These are phyloP conservation scores for Rhodotorula sp. DNA, from an alignment of 1,284 basidiomycete species.

Conservation along the genomic window DNA sequence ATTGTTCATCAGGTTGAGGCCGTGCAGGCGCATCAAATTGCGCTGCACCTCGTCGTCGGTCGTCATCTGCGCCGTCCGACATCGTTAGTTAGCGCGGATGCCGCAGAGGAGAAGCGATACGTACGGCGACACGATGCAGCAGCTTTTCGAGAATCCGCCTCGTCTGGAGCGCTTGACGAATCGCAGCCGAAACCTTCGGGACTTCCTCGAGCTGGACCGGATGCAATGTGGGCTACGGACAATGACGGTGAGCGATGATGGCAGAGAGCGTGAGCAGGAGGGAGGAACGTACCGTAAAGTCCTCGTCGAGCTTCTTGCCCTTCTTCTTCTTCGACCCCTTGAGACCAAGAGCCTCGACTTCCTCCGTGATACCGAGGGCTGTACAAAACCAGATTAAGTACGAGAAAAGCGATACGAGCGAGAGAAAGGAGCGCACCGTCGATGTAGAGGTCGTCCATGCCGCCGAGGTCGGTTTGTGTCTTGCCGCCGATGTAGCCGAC, in stretches of 20 bases:
- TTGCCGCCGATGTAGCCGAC: slow-evolving; percentile 96
- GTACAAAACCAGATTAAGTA: slow-evolving; percentile 51
- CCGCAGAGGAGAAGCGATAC: slow-evolving; percentile 30
- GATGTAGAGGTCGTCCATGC: slow-evolving; percentile 92
- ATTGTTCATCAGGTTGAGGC: slow-evolving; percentile 87
- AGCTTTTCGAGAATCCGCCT: slow-evolving; percentile 79
- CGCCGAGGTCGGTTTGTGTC: slow-evolving; percentile 91
- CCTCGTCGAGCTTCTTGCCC: slow-evolving; percentile 87
- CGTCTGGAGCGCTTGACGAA: slow-evolving; percentile 80
- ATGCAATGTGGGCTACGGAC: slow-evolving; percentile 58
- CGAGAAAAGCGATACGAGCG: neutral
- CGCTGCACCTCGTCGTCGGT: slow-evolving; percentile 75
- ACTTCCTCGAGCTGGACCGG: slow-evolving; percentile 76
- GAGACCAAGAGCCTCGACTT: slow-evolving; percentile 66
- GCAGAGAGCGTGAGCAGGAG: neutral
- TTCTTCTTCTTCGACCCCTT: slow-evolving; percentile 86
- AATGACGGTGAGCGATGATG: neutral
- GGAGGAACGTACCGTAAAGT: slow-evolving; percentile 67
- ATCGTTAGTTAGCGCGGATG: neutral
- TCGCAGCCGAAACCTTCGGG: slow-evolving; percentile 85
- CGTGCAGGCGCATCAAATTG: slow-evolving; percentile 87
- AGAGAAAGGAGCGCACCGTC: slow-evolving; percentile 60
- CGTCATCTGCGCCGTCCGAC: slow-evolving; percentile 65
- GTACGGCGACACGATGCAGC: slow-evolving; percentile 78
- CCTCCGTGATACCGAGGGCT: slow-evolving; percentile 88